A percentile compares a stretch with the other conserved stretches of the same genome.
These are phyloP conservation scores for Penicillium sp. DNA, from an alignment of 2,329 filamentous ascomycete genomes.

Conservation along the genomic window DNA sequence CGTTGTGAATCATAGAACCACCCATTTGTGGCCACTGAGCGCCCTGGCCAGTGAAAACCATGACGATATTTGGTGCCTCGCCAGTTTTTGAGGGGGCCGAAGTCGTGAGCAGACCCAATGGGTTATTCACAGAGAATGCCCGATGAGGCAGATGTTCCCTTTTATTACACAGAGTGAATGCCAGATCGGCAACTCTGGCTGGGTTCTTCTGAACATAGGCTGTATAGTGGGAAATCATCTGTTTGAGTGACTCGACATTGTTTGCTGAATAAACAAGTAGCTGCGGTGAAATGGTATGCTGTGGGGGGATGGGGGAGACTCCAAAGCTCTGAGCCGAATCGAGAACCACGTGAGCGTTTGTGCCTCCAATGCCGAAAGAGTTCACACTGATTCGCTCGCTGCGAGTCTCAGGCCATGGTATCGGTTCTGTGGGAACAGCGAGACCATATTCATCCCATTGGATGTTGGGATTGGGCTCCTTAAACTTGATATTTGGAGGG, in stretches of 20 bases:
- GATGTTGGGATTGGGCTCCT: constrained; percentile 7
- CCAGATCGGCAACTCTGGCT: constrained; percentile 1
- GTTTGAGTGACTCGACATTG: neutral
- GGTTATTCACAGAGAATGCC: neutral
- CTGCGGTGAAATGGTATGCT: neutral
- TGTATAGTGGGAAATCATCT: neutral
- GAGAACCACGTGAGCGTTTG: constrained; percentile 22
- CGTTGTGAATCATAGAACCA: neutral
- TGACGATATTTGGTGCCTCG: constrained; percentile 1
- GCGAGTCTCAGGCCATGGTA: constrained; percentile 9
- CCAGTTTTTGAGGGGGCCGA: neutral
- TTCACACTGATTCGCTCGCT: constrained; percentile 16
- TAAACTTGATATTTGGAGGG: constrained; percentile 45
- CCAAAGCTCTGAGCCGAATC: constrained; percentile 11
- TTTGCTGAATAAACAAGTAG: constrained; percentile 11
- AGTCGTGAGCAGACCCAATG: neutral
- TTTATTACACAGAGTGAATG: constrained; percentile 10
- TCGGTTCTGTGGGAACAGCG: constrained; percentile 4
- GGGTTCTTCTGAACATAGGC: constrained; percentile 3
- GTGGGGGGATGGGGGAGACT: neutral
- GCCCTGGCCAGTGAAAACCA: constrained; percentile 25
- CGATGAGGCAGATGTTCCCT: constrained; percentile 10
- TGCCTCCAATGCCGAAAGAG: constrained; percentile 23
- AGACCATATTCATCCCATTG: constrained; percentile 4
- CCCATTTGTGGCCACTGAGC: constrained; percentile 28